Evolutionary conservation across 1,284 basidiomycete genomes (phyloP), one percentile per base, ranked within the genome.

Genomic region (Hymenochaete sp.): DNA sequence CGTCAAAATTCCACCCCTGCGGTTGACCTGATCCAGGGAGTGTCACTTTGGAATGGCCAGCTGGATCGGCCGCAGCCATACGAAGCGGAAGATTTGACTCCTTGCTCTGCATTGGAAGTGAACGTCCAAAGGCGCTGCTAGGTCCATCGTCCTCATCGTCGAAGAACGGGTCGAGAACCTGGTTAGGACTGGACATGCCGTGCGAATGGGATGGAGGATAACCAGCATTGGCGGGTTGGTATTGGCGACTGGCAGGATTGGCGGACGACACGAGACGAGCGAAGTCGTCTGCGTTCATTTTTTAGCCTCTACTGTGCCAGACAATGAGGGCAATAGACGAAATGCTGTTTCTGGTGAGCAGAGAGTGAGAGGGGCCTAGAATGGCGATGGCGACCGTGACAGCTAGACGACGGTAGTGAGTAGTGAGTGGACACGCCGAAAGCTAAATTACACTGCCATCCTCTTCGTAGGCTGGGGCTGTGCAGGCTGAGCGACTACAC

Each of bases 81-180:
- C 78, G 62, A 40, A 87, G 64, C 31, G 78, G 79, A 1, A 83
- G 60, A 9, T 76, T 77, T 57, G 79, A 84, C 56, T 82, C 82
- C 56, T 81, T 78, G 10, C 78, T 82, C 53, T 74, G 74, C 76
- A 78, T 80, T 45, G 78, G 62, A 22, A 59, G 58, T n/a, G 68
- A 66, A 41, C 66, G 55, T 44, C 73, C 77, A 63, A 80, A 82
- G 19, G 75, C 75, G 25, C 78, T 79, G 63, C 82, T 78, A 16
- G 77, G 76, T 25, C 68, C 55, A 52, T 77, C 70, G 53, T 86
- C 83, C 52, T 82, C 81, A 58, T 88, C 84, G 62, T 84, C 81
- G 61, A 88, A 87, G 62, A 88, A 88, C 2, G 84, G 83, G 62
- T 88, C 83, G 62, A 88, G 67, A 44, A 71, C 65, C 54, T 72